A percentile compares a stretch with the other conserved stretches of the same genome.
phyloP scores from a whole-genome alignment of 1,139 yeast species.

The Taphrina betulina region DNA sequence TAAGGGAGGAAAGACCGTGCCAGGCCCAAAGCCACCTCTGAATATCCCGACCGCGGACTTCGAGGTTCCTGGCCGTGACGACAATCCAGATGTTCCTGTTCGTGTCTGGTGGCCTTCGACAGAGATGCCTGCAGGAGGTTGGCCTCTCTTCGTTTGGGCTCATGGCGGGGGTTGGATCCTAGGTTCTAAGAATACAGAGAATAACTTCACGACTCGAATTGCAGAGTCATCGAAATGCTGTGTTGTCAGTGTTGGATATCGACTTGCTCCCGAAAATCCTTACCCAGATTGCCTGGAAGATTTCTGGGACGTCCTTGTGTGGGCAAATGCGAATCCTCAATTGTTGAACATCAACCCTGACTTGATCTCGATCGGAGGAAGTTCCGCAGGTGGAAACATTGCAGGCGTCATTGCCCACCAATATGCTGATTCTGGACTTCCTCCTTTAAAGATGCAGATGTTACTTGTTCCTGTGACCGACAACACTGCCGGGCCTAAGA shows the following conservation, averaged over 20 bases:
- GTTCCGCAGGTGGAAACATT: conserved; percentile 55
- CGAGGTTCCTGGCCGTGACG: conserved; percentile 20
- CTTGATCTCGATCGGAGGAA: conserved; percentile 51
- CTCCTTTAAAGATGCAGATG: conserved; percentile 49
- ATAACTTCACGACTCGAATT: conserved; percentile 50
- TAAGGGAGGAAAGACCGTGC: conserved; percentile 19
- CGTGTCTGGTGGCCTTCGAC: conserved; percentile 50
- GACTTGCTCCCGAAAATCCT: conserved; percentile 52
- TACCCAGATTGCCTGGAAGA: conserved; percentile 54
- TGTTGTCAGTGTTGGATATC: conserved; percentile 47
- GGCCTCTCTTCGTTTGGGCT: conserved; percentile 52
- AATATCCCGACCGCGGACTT: conserved; percentile 24
- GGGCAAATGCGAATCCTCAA: conserved; percentile 39
- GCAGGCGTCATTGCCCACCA: conserved; percentile 51
- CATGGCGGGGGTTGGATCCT: conserved; percentile 56
- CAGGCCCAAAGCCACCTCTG: conserved; percentile 23
- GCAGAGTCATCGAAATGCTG: conserved; percentile 46
- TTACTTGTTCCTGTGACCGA: conserved; percentile 55
- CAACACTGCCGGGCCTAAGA: conserved; percentile 46
- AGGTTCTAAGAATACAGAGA: conserved; percentile 52
- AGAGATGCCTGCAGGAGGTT: conserved; percentile 48
- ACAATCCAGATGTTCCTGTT: conserved; percentile 43
- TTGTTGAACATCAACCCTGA: conserved; percentile 44
- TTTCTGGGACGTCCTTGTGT: conserved; percentile 44
- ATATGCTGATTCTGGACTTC: conserved; percentile 44